phyloP scores from a whole-genome alignment of 345 rosid genomes.

The Salix purpurea region DNA sequence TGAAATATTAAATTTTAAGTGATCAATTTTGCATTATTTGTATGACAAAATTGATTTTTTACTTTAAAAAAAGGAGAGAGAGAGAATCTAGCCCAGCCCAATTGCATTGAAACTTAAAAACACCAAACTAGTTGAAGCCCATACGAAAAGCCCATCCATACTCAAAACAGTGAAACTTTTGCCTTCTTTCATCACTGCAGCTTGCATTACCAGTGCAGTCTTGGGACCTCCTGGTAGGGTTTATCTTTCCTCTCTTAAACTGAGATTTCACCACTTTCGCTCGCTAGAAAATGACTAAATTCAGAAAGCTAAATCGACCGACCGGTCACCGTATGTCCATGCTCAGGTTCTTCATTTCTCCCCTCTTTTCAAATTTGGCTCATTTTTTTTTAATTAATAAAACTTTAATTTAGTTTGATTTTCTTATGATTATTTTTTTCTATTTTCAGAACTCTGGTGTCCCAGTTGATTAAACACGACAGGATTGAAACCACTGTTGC shows the following conservation, averaged over 20 bases:
- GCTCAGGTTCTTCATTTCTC: slow-evolving; percentile 54
- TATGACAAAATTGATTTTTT: no score
- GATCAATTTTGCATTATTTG: no score
- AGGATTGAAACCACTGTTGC: slow-evolving; percentile 88
- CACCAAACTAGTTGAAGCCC: neutral
- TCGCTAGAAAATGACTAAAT: slow-evolving; percentile 53
- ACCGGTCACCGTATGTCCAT: slow-evolving; percentile 82
- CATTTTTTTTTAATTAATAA: no score
- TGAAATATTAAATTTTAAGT: no score
- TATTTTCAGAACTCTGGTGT: slow-evolving; percentile 72
- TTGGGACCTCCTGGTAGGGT: neutral
- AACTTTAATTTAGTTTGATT: neutral
- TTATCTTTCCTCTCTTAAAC: neutral
- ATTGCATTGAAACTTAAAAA: no score
- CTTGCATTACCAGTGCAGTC: neutral
- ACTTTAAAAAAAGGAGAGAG: no score
- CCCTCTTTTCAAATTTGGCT: no score
- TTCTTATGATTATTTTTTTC: neutral
- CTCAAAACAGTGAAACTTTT: neutral
- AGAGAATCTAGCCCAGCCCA: neutral
- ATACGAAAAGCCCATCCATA: neutral
- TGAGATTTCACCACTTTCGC: neutral
- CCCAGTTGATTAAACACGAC: slow-evolving; percentile 94
- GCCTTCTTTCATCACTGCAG: neutral
- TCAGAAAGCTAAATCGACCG: slow-evolving; percentile 78